Evolutionary conservation across 2,329 filamentous ascomycete species (phyloP).

Genomic region (Tolypocladium capitatum): DNA sequence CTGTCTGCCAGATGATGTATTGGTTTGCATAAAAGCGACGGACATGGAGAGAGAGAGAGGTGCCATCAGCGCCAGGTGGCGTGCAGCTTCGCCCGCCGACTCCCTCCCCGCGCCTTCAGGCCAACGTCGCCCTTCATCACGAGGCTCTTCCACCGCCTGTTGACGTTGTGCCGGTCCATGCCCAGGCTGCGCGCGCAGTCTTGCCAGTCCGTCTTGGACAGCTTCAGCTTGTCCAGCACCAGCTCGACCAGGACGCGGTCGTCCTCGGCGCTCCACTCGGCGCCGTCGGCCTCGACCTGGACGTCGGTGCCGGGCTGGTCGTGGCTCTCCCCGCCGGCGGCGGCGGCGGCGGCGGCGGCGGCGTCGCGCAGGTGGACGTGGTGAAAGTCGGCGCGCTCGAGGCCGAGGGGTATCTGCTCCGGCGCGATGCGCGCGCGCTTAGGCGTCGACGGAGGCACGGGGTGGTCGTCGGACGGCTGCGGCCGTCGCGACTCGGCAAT

Average conservation of each 20-base stretch:
- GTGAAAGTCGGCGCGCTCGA: conserved; percentile 47
- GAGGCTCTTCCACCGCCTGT: conserved; percentile 49
- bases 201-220: conserved; percentile 53
- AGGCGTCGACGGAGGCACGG: conserved; percentile 35
- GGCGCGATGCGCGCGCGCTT: conserved; percentile 49
- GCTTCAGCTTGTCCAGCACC: conserved; percentile 51
- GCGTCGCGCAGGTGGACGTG: conserved; percentile 25
- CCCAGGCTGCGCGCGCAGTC: conserved; percentile 52
- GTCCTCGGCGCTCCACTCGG: conserved; percentile 48
- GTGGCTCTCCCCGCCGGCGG: conserved; percentile 12
- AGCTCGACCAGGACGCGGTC: conserved; percentile 54
- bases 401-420: conserved; percentile 44
- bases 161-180: conserved; percentile 43
- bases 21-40: background rate
- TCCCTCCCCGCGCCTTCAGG: conserved; percentile 33
- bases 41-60: background rate
- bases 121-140: conserved; percentile 46
- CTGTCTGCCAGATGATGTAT: no score
- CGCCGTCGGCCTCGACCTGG: conserved; percentile 30
- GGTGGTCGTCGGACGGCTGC: conserved; percentile 8
- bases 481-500: conserved; percentile 6
- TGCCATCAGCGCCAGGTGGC: conserved; percentile 37
- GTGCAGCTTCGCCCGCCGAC: conserved; percentile 33
- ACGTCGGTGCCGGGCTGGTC: conserved; percentile 21
- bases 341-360: conserved; percentile 13